Evolutionary conservation across 2,329 filamentous ascomycete species (phyloP).

Genomic region (Grosmannia clavigera): DNA sequence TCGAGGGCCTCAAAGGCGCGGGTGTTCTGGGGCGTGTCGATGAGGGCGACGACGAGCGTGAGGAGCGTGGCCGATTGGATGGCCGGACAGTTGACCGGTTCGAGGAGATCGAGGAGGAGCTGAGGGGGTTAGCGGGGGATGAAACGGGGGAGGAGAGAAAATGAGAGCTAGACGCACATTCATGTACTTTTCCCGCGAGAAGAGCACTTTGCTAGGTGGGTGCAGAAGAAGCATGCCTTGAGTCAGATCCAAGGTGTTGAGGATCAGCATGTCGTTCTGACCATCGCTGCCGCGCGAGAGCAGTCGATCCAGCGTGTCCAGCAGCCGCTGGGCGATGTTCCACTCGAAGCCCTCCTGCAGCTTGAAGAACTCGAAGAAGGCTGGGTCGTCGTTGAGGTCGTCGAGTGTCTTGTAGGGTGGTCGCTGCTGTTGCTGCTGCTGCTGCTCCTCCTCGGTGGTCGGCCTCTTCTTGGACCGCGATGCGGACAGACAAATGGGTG

Average conservation of each 20-base stretch:
- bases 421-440: slow-evolving; percentile 21
- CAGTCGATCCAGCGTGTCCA: slow-evolving; percentile 34
- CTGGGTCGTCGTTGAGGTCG: slow-evolving; percentile 68
- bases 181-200: slow-evolving; percentile 86
- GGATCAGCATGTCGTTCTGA: slow-evolving; percentile 77
- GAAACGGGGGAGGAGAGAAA: not conserved
- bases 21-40: slow-evolving; percentile 77
- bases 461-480: slow-evolving; percentile 12
- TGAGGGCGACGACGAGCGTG: slow-evolving; percentile 76
- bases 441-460: slow-evolving; percentile 10
- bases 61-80: slow-evolving; percentile 86
- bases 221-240: slow-evolving; percentile 83
- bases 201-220: slow-evolving; percentile 76
- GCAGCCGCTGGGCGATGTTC: slow-evolving; percentile 82
- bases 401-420: slow-evolving; percentile 45
- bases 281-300: slow-evolving; percentile 28
- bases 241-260: slow-evolving; percentile 76
- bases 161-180: slow-evolving; percentile 46
- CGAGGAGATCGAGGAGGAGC: slow-evolving; percentile 87
- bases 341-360: slow-evolving; percentile 95
- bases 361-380: slow-evolving; percentile 92
- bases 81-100: slow-evolving; percentile 79
- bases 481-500: slow-evolving; percentile 77
- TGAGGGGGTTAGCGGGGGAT: slow-evolving; percentile 10
- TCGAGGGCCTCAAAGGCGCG: slow-evolving; percentile 87